Conservation (phyloP, 1,284 basidiomycete genomes). For the Ustilago nuda region DNA sequence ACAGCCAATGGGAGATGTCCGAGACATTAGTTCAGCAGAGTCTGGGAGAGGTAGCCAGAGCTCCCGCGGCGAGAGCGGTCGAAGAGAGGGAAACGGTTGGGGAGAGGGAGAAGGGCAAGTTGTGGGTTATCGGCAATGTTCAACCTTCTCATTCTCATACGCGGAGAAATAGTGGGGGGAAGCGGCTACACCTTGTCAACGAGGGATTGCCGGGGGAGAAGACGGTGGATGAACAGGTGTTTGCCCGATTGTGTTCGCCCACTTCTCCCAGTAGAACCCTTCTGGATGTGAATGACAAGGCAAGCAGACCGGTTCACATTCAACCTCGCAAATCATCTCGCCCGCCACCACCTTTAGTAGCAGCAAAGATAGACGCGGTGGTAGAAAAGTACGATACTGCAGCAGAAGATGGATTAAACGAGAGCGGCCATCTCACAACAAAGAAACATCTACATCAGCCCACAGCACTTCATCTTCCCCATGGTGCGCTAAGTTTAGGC, state of each 20-base stretch:
- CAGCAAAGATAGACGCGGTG: slow-evolving; percentile 5
- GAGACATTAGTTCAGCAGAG: slow-evolving; percentile 3
- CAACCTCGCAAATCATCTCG: slow-evolving; percentile 25
- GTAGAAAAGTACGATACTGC: slow-evolving; percentile 15
- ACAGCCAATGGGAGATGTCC: slow-evolving; percentile 1
- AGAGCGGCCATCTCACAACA: slow-evolving; percentile 3
- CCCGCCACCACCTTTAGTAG: neutral
- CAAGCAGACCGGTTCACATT: neutral
- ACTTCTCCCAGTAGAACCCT: too few species aligned
- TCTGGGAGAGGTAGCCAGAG: slow-evolving; percentile 17
- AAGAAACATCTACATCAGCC: slow-evolving; percentile 14
- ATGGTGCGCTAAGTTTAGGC: slow-evolving; percentile 29
- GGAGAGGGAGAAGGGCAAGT: slow-evolving; percentile 31
- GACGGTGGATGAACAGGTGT: neutral
- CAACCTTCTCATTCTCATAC: neutral
- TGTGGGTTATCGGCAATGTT: slow-evolving; percentile 49
- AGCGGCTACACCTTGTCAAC: neutral
- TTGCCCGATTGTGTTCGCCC: neutral
- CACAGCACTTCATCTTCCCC: slow-evolving; percentile 6
- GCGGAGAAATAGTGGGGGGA: neutral
- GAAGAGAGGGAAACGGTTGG: slow-evolving; percentile 31
- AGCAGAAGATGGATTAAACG: slow-evolving; percentile 3
- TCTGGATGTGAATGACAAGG: neutral
- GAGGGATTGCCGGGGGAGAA: neutral
- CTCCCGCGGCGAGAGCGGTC: slow-evolving; percentile 10